Percentiles rank a stretch among this genome's conserved stretches.
These are phyloP conservation scores for Gentiana dahurica DNA, from an alignment of 257 asterid genomes.

Conservation along the genomic window DNA sequence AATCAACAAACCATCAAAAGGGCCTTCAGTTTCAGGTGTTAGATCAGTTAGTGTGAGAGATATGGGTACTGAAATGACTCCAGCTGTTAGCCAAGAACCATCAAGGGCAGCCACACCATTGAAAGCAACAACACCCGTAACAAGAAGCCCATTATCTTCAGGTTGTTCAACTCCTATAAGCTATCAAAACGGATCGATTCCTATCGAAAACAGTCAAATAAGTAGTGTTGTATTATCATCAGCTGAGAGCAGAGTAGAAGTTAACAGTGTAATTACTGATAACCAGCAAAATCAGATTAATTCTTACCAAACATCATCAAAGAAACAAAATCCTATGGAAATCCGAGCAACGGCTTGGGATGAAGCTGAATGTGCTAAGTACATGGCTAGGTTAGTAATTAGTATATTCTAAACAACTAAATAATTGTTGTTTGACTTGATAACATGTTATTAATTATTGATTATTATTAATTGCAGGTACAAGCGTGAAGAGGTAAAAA, in stretches of 20 bases:
- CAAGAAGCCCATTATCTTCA: constrained; percentile 52
- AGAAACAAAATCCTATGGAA: constrained; percentile 51
- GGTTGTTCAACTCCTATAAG: constrained; percentile 52
- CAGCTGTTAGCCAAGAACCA: constrained; percentile 83
- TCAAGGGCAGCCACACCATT: constrained; percentile 88
- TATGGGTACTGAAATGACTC: constrained; percentile 98
- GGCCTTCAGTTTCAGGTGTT: constrained; percentile 32
- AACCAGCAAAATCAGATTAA: constrained; percentile 3
- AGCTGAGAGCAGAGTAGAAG: constrained; percentile 23
- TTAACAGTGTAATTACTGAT: constrained; percentile 13
- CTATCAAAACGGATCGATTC: constrained; percentile 22
- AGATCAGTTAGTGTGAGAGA: constrained; percentile 76
- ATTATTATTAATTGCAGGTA: constrained; percentile 31
- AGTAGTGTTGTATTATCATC: constrained; percentile 16
- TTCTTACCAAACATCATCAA: constrained; percentile 13
- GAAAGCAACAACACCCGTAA: constrained; percentile 49
- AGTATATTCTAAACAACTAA: not conserved
- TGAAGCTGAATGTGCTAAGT: constrained; percentile 87
- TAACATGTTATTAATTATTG: not conserved
- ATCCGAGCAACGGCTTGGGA: constrained; percentile 85
- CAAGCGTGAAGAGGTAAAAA: constrained; percentile 84
- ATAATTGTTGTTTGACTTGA: not conserved
- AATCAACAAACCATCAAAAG: constrained; percentile 35
- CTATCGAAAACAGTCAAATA: constrained; percentile 14
- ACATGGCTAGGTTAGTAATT: constrained; percentile 62